These are phyloP conservation scores for Talaromyces liani DNA, from an alignment of 495 filamentous ascomycete genomes.

Conservation along the genomic window DNA sequence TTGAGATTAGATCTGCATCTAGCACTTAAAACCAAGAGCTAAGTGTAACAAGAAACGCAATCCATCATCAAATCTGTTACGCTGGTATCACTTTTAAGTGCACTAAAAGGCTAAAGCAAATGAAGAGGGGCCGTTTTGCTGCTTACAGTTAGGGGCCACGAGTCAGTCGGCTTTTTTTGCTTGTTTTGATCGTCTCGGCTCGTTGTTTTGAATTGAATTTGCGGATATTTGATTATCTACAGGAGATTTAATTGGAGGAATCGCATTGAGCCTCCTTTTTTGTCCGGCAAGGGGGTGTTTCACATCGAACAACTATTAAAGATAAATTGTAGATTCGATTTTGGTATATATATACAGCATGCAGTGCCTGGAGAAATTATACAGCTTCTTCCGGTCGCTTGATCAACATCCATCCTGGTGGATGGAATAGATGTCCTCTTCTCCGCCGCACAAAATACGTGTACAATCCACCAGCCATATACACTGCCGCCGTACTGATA, in stretches of 20 bases:
- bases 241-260: not conserved
- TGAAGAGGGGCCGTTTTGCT: not conserved
- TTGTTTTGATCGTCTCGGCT: not conserved
- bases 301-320: not conserved
- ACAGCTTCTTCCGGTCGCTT: not conserved
- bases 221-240: too few relatives aligned
- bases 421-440: conserved; percentile 58
- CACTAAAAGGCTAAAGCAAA: not conserved
- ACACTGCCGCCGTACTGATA: conserved; percentile 46
- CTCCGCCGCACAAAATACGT: conserved; percentile 47
- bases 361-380: not conserved
- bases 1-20: not conserved
- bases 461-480: conserved; percentile 42
- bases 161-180: not conserved
- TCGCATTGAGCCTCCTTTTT: not conserved
- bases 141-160: not conserved
- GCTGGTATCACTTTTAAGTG: not conserved
- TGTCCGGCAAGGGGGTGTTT: not conserved
- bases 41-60: too few relatives aligned
- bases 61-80: not conserved
- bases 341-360: not conserved
- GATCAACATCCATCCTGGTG: conserved; percentile 20
- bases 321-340: not conserved
- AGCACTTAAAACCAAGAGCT: not conserved
- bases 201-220: too few relatives aligned